phyloP scores from a whole-genome alignment of 2,329 filamentous ascomycete genomes.

The Fusarium sp. region DNA sequence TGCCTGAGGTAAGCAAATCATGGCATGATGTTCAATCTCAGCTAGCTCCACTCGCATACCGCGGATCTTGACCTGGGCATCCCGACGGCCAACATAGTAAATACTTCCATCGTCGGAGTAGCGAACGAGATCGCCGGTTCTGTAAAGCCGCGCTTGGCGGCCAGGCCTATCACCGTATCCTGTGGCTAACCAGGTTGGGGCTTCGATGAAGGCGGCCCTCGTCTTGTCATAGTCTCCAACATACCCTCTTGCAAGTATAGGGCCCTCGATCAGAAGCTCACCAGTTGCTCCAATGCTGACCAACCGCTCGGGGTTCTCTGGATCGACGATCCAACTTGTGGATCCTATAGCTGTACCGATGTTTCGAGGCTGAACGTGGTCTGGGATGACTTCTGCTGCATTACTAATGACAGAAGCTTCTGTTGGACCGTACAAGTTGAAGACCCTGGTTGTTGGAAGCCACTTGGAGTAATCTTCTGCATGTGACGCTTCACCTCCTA shows the following conservation, averaged over 20 bases:
- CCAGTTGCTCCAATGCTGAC: conserved; percentile 45
- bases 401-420: background rate
- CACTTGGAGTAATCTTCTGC: background rate
- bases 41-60: conserved; percentile 63
- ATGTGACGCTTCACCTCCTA: background rate
- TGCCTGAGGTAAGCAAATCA: background rate
- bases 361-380: background rate
- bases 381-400: background rate
- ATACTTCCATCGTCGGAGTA: conserved; percentile 50
- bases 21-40: conserved; percentile 5
- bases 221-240: conserved; percentile 10
- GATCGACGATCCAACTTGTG: conserved; percentile 3
- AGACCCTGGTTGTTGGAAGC: background rate
- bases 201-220: conserved; percentile 3
- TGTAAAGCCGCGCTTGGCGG: background rate
- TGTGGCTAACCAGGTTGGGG: background rate
- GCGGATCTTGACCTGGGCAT: conserved; percentile 66
- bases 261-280: conserved; percentile 60
- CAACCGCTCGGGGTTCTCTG: conserved; percentile 22
- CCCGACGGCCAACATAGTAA: conserved; percentile 59
- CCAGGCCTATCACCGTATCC: background rate
- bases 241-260: conserved; percentile 60
- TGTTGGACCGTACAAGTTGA: conserved; percentile 1
- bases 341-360: conserved; percentile 4
- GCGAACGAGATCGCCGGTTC: conserved; percentile 32